Evolutionary conservation across 805 yeast species (phyloP), one percentile per base, ranked within the genome.

Genomic region (Spathaspora girioi): DNA sequence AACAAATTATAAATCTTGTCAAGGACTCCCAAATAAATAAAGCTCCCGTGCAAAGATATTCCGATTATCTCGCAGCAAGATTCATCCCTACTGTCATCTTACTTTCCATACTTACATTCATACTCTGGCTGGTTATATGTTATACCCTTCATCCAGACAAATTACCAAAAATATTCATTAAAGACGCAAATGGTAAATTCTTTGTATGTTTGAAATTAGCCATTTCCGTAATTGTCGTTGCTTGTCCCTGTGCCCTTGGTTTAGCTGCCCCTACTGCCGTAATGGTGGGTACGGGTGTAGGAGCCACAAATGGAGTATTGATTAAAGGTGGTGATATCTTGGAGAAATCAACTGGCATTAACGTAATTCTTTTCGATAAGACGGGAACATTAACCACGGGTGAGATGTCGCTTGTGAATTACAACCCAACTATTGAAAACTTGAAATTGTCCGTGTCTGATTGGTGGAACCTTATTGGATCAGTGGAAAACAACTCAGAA

Each of bases 201-300:
- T 84, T 82, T 64, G 81, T 81, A 4, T 86, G 93, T 62, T 67
- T 96, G 51, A 84, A 87, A 60, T 78, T 92, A 45, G 86, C 96
- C 5, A 93, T 94, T 26, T 84, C 96, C 6, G 99, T 94, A 5
- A 81, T 96, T 56, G 97, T 94, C 10, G 97, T 94, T 47, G 99
- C 99, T 1, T 94, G 99, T 69, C 99, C 99, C 0, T 94, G 99
- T 77, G 98, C 99, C 0, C 71, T 94, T 20, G 99, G 99, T 2
- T 76, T 94, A 47, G 97, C 97, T 3, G 96, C 98, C 0, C 99
- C 99, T 1, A 96, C 99, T 1, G 98, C 98, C 0, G 89, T 94
- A 10, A 94, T 96, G 97, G 99, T 94, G 1, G 99, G 97, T 8
- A 93, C 98, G 1, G 99, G 99, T 41, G 86, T 90, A 19, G 98